phyloP scores from a whole-genome alignment of 176 grass and related monocot genomes.

The Themeda triandra region DNA sequence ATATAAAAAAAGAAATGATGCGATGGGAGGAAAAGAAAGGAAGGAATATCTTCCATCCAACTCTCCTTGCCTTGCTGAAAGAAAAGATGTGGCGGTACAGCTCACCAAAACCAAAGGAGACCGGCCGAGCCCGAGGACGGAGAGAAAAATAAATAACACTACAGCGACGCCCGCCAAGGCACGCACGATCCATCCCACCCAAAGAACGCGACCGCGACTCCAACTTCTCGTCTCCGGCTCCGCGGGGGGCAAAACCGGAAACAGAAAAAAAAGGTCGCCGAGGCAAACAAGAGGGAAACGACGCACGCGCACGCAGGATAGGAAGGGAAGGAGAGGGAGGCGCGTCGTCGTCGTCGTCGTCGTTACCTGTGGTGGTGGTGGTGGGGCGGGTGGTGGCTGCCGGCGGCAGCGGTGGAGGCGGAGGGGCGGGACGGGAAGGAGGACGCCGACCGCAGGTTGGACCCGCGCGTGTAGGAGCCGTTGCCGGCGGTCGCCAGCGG shows the following conservation, averaged over 20 bases:
- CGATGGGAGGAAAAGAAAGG: neutral
- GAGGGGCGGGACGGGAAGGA: slow-evolving; percentile 35
- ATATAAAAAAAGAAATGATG: neutral
- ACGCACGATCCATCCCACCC: slow-evolving; percentile 15
- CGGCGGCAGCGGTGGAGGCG: neutral
- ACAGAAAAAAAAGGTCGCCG: slow-evolving; percentile 5
- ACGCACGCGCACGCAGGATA: neutral
- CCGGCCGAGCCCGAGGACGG: neutral
- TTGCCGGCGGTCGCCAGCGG: slow-evolving; percentile 3
- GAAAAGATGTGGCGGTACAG: slow-evolving; percentile 26
- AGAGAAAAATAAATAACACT: slow-evolving; percentile 29
- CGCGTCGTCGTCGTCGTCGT: too few relatives aligned
- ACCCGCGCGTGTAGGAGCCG: slow-evolving; percentile 51
- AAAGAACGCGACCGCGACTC: slow-evolving; percentile 9
- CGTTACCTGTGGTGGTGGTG: slow-evolving; percentile 42
- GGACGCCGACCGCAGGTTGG: slow-evolving; percentile 47
- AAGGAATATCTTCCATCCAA: slow-evolving; percentile 23
- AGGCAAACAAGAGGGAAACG: neutral
- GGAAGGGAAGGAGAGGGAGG: neutral
- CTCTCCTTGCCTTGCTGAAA: neutral
- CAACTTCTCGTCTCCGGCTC: neutral
- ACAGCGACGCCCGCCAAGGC: neutral
- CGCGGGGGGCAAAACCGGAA: slow-evolving; percentile 42
- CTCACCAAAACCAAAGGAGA: slow-evolving; percentile 30
- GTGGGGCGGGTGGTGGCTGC: slow-evolving; percentile 18